Conservation (phyloP, 768 basidiomycete genomes). For the Mycena vitilis region DNA sequence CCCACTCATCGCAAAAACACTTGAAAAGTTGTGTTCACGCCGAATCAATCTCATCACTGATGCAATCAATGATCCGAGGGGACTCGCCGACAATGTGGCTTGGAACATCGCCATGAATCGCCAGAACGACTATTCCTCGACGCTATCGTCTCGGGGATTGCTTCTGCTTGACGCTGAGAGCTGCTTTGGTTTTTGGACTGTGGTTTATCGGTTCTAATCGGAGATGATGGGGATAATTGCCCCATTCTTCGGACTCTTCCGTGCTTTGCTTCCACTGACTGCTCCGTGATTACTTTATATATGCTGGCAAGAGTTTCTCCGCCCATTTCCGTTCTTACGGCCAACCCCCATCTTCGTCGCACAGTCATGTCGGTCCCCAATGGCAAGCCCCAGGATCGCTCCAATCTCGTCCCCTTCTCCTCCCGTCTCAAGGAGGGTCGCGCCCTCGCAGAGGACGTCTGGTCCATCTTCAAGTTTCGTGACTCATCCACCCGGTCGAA, state of each 20-base stretch:
- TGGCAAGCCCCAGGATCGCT: conserved; percentile 48
- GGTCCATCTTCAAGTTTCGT: conserved; percentile 86
- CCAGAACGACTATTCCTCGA: no score
- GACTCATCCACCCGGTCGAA: conserved; percentile 25
- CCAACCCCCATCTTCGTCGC: conserved; percentile 26
- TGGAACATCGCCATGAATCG: no score
- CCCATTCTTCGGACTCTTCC: no score
- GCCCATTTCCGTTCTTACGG: conserved; percentile 10
- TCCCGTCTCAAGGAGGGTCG: conserved; percentile 80
- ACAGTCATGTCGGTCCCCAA: conserved; percentile 36
- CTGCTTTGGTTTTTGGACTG: no score
- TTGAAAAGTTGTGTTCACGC: not conserved
- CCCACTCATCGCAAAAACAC: conserved; percentile 18
- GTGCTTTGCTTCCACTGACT: no score
- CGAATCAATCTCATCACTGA: no score
- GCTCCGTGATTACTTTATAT: not conserved
- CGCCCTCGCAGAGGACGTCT: conserved; percentile 86
- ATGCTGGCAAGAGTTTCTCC: conserved; percentile 24
- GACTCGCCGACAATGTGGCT: no score
- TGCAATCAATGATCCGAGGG: no score
- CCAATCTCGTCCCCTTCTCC: conserved; percentile 72
- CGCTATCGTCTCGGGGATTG: no score
- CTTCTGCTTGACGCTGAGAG: no score
- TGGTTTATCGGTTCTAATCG: no score
- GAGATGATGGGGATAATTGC: no score